A percentile compares a stretch with the other conserved stretches of the same genome.
Conservation (phyloP, 2,329 filamentous ascomycete genomes). For the Trichoderma breve region DNA sequence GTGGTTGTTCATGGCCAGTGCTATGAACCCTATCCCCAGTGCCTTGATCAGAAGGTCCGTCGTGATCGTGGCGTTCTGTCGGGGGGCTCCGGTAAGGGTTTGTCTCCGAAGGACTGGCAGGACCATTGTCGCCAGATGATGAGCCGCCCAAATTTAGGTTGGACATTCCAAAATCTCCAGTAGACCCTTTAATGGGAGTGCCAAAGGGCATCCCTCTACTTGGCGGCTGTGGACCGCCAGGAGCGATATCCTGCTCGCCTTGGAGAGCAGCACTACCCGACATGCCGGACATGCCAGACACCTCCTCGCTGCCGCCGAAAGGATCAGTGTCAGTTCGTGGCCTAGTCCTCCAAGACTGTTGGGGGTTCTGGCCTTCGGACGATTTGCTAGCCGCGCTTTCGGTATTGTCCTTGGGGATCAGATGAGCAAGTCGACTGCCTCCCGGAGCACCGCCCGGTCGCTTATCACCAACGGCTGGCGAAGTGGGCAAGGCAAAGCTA, state of each 20-base stretch:
- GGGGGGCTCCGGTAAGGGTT: constrained; percentile 94
- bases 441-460: constrained; percentile 67
- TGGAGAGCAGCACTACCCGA: constrained; percentile 71
- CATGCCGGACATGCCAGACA: constrained; percentile 25
- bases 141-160: constrained; percentile 54
- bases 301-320: constrained; percentile 58
- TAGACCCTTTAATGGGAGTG: constrained; percentile 53
- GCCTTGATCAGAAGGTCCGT: constrained; percentile 53
- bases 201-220: constrained; percentile 46
- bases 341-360: constrained; percentile 56
- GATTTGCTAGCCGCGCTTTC: constrained; percentile 60
- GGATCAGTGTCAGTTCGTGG: constrained; percentile 73
- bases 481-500: constrained; percentile 71
- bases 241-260: constrained; percentile 69
- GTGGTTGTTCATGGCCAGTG: constrained; percentile 38
- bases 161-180: constrained; percentile 62
- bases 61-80: constrained; percentile 68
- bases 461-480: constrained; percentile 66
- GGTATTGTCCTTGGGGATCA: constrained; percentile 74
- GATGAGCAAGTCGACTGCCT: constrained; percentile 81
- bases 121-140: constrained; percentile 58
- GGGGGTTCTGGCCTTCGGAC: constrained; percentile 46
- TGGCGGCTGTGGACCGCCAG: constrained; percentile 27
- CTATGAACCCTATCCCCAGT: constrained; percentile 48
- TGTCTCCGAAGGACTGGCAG: constrained; percentile 87